Conservation (phyloP, 352 stramenopile genomes). For the Phytophthora agathidicida region DNA sequence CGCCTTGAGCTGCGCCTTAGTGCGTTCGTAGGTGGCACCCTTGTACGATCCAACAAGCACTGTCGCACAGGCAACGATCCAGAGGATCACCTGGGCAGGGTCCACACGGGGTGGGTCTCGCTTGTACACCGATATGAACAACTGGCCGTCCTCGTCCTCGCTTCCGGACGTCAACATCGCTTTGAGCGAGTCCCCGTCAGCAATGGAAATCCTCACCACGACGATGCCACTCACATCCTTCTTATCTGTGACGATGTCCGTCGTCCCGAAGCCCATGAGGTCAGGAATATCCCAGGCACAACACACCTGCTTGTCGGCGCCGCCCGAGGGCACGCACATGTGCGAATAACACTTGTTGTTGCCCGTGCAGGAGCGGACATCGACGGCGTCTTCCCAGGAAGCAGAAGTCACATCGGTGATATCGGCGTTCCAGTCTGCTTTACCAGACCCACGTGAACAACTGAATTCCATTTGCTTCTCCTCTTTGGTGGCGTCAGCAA, state of each 20-base stretch:
- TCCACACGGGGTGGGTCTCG: slow-evolving; percentile 63
- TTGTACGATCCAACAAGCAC: slow-evolving; percentile 81
- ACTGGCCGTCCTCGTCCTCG: slow-evolving; percentile 26
- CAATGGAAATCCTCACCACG: slow-evolving; percentile 74
- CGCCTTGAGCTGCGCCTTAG: slow-evolving; percentile 61
- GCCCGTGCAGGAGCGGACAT: slow-evolving; percentile 49
- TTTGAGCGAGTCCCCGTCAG: slow-evolving; percentile 64
- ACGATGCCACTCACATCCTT: slow-evolving; percentile 58
- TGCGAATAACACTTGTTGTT: slow-evolving; percentile 53
- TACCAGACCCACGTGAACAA: slow-evolving; percentile 55
- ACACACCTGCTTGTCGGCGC: slow-evolving; percentile 61
- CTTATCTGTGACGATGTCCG: slow-evolving; percentile 39
- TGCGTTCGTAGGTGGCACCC: slow-evolving; percentile 66
- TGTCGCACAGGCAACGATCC: slow-evolving; percentile 74
- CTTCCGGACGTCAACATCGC: slow-evolving; percentile 31
- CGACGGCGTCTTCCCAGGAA: slow-evolving; percentile 44
- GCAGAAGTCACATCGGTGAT: slow-evolving; percentile 33
- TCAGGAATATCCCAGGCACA: slow-evolving; percentile 84
- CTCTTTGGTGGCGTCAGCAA: slow-evolving; percentile 32
- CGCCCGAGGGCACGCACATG: slow-evolving; percentile 68
- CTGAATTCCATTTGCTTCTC: slow-evolving; percentile 60
- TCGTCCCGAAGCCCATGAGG: slow-evolving; percentile 63
- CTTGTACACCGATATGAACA: slow-evolving; percentile 69
- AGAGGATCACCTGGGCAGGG: slow-evolving; percentile 75
- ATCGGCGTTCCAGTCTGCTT: slow-evolving; percentile 30